Evolutionary conservation across 805 yeast genomes (phyloP).

Genomic region (Barnettozyma vustinii): DNA sequence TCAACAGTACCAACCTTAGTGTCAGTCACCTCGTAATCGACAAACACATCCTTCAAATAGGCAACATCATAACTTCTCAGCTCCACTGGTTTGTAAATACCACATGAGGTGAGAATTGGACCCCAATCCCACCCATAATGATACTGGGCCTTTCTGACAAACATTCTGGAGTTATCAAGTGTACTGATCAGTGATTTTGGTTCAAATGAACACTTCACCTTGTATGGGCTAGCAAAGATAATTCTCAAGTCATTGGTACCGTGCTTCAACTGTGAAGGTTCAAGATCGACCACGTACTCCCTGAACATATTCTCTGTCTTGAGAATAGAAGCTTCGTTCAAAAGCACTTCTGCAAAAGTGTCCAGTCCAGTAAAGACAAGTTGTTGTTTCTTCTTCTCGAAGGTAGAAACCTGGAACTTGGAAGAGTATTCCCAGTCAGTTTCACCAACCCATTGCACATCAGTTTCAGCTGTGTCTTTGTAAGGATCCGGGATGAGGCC

Average conservation of each 20-base stretch:
- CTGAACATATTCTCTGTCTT: constrained; percentile 40
- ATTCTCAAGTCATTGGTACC: constrained; percentile 31
- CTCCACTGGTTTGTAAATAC: constrained; percentile 15
- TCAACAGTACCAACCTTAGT: constrained; percentile 4
- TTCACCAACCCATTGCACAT: constrained; percentile 47
- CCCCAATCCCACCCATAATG: constrained; percentile 62
- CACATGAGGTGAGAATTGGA: constrained; percentile 21
- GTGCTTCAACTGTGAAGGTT: not conserved
- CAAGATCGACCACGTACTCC: constrained; percentile 28
- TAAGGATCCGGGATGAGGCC: constrained; percentile 42
- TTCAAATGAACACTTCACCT: constrained; percentile 29
- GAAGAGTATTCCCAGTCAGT: constrained; percentile 43
- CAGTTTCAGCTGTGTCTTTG: constrained; percentile 35
- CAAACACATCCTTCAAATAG: constrained; percentile 6
- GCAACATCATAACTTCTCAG: constrained; percentile 4
- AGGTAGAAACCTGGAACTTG: constrained; percentile 25
- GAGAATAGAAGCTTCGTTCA: constrained; percentile 35
- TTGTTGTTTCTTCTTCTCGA: constrained; percentile 15
- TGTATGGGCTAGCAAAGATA: constrained; percentile 33
- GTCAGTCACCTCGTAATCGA: constrained; percentile 11
- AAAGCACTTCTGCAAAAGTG: constrained; percentile 18
- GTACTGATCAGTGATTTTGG: constrained; percentile 26
- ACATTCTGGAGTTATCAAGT: constrained; percentile 35
- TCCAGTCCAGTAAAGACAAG: constrained; percentile 26
- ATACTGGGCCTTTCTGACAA: constrained; percentile 47